Evolutionary conservation across 2,329 filamentous ascomycete genomes (phyloP), one percentile per base, ranked within the genome.

Genomic region (Curvularia sp.): DNA sequence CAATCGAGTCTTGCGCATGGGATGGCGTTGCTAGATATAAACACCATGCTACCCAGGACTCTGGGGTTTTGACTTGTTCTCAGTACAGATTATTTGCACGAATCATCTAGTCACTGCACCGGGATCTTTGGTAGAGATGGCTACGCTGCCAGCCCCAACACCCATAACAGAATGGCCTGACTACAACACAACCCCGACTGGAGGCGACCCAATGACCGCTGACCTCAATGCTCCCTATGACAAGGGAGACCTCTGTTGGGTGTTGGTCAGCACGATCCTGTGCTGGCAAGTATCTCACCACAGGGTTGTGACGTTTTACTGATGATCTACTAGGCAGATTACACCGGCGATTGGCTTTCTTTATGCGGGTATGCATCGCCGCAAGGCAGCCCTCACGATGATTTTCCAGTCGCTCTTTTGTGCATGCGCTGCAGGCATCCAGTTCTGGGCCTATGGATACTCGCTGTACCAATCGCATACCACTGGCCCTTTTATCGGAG

Each of bases 391-490:
- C 1, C 50, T 83, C 58, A 82, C 81, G 0, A 82, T 83, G 77
- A 73, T 83, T 8, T 74, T 82, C 26, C 80, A 82, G 62, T 82
- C 80, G 0, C 75, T 83, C 0, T 82, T 82, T 66, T 82, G 80
- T 31, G 77, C 79, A 1, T 80, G 74, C 47, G 79, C 79, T 0
- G 77, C 75, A 48, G 80, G 79, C 1, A 79, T 82, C 8, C 81
- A 82, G 51, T 82, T 79, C 65, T 82, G 80, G 80, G 71, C 82
- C 2, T 82, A 81, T 57, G 81, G 80, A 0, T 74, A 81, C 48
- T 81, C 79, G 0, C 69, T 83, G 1, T 81, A 82, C 49, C 70
- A 74, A 57, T 73, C 71, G 0, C 73, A 72, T 52, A 75, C 70
- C 0, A 68, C 67, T 4, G 62, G 63, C 7, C 64, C 66, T 0